Evolutionary conservation across 805 yeast species (phyloP), one percentile per base, ranked within the genome.

Genomic region (Zygoascus flipseniorum): DNA sequence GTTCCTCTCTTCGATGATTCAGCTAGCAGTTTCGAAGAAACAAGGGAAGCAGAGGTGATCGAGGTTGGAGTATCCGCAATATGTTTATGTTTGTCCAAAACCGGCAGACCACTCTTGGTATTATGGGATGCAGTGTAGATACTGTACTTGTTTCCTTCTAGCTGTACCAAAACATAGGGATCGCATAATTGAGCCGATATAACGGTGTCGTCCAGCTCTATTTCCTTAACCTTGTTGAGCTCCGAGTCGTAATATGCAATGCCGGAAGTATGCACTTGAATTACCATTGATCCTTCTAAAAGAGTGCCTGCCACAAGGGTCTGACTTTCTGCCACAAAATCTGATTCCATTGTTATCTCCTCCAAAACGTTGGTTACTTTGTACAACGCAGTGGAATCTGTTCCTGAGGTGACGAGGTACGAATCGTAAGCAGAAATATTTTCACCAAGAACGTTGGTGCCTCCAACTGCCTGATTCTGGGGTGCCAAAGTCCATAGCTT

Each of bases 251-350:
- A 88, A 2, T 87, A 64, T 31, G 77, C 74, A 31, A 89, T 75
- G 51, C 80, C 81, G 41, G 79, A 77, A 0, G 85, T 79, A 1
- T 93, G 83, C 1, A 88, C 80, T 65, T 89, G 97, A 16, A 89
- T 77, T 39, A 88, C 80, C 59, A 80, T 76, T 41, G 79, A 76
- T 8, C 82, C 73, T 5, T 69, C 64, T 48, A 77, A 74, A 53
- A 85, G 68, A 43, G 83, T 80, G 20, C 84, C 86, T 62, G 86
- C 81, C 37, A 80, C 80, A 10, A 88, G 72, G 0, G 95, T 88
- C 14, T 77, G 70, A 32, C 80, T 80, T 52, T 81, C 78, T 54
- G 80, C 77, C 54, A 81, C 77, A 62, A 87, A 85, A 58, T 80
- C 83, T 49, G 79, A 44, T 5, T 48, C 51, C 35, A 83, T 74